Conservation (phyloP, 805 yeast species). For the Lipomyces sp. region DNA sequence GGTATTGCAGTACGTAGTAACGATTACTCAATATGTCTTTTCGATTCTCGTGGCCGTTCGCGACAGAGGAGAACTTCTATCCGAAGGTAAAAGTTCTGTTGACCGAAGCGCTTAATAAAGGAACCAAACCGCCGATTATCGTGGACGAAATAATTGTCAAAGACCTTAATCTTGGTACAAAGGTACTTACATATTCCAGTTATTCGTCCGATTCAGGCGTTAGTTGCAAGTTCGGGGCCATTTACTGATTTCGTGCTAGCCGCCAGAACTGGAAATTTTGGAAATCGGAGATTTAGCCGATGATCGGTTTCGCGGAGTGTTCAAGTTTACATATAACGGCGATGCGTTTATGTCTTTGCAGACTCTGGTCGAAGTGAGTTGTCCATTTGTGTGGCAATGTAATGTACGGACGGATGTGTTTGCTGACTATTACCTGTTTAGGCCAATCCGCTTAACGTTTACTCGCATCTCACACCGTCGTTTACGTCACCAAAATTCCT, state of each 20-base stretch:
- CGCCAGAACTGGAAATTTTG: conserved; percentile 76
- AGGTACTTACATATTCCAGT: conserved; percentile 42
- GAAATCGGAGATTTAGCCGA: conserved; percentile 81
- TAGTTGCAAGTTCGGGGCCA: not conserved
- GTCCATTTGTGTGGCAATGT: no score
- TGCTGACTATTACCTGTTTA: conserved; percentile 46
- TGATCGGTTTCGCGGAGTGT: conserved; percentile 80
- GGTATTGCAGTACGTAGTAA: not conserved
- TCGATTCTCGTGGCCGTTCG: conserved; percentile 74
- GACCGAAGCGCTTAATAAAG: conserved; percentile 74
- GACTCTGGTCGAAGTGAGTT: conserved; percentile 59
- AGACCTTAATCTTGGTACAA: conserved; percentile 72
- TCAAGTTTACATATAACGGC: conserved; percentile 75
- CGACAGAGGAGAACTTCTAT: conserved; percentile 67
- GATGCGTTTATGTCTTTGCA: conserved; percentile 75
- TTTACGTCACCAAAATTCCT: conserved; percentile 72
- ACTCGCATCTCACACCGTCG: conserved; percentile 50
- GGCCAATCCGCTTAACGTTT: conserved; percentile 80
- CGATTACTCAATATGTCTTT: conserved; percentile 62
- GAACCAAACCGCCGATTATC: conserved; percentile 67
- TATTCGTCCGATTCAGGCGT: not conserved
- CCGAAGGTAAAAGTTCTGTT: conserved; percentile 67
- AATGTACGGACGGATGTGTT: not conserved
- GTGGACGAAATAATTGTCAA: conserved; percentile 71
- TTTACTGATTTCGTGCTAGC: conserved; percentile 17